phyloP scores from a whole-genome alignment of 176 grass and related monocot species.

The Carex myosuroides region DNA sequence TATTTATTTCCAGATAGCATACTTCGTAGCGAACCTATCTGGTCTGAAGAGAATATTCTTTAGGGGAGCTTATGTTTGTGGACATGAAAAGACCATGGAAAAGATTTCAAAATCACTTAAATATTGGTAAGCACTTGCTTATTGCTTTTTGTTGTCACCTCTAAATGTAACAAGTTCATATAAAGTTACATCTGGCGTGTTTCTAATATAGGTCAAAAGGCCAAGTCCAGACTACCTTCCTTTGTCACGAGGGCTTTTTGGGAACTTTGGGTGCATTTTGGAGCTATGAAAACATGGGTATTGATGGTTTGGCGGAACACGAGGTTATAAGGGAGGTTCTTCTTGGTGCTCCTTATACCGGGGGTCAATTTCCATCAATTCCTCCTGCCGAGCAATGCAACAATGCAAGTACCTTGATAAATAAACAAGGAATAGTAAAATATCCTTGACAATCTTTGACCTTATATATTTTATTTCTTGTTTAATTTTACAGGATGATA shows the following conservation, averaged over 20 bases:
- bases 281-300: constrained; percentile 99
- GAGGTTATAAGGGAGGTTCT: constrained; percentile 96
- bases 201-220: constrained; percentile 81
- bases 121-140: constrained; percentile 57
- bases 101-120: constrained; percentile 93
- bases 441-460: not conserved
- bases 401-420: constrained; percentile 30
- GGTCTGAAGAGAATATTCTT: constrained; percentile 95
- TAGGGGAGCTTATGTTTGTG: constrained; percentile 87
- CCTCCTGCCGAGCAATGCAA: constrained; percentile 32
- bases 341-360: constrained; percentile 82
- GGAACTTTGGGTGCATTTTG: constrained; percentile 97
- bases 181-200: not conserved
- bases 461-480: not conserved
- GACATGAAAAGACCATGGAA: constrained; percentile 89
- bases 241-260: constrained; percentile 93
- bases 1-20: constrained; percentile 71
- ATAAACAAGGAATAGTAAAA: not conserved
- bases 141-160: not conserved
- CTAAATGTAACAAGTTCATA: not conserved
- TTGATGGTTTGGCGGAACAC: constrained; percentile 68
- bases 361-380: constrained; percentile 53
- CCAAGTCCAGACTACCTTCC: constrained; percentile 90
- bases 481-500: constrained; percentile 8
- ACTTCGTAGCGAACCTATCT: constrained; percentile 92